These are phyloP conservation scores for Phialemoniopsis sp. DNA, from an alignment of 2,329 filamentous ascomycete species.

Conservation along the genomic window DNA sequence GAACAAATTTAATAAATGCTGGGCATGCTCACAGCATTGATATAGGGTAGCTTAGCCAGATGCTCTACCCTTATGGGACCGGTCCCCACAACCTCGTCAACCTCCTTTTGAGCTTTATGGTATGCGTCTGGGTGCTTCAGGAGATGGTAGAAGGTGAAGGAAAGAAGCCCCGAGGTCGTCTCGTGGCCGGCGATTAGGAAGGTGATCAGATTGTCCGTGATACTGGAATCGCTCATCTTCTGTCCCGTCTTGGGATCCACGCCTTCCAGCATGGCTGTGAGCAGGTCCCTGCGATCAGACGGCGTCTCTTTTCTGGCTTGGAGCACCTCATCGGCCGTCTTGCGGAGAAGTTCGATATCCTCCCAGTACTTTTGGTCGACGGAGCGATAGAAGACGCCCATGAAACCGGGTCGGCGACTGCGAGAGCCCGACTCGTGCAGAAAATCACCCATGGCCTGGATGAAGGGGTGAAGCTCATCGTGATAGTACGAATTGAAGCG, in stretches of 20 bases:
- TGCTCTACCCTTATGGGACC: slow-evolving; percentile 56
- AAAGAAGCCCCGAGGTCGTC: slow-evolving; percentile 64
- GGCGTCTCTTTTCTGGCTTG: slow-evolving; percentile 51
- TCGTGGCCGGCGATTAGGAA: slow-evolving; percentile 70
- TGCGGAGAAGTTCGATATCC: slow-evolving; percentile 51
- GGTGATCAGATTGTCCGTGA: slow-evolving; percentile 68
- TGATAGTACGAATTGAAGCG: slow-evolving; percentile 74
- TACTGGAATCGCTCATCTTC: slow-evolving; percentile 57
- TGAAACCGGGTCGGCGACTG: slow-evolving; percentile 39
- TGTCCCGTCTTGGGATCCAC: slow-evolving; percentile 64
- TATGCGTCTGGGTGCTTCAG: slow-evolving; percentile 58
- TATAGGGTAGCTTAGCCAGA: slow-evolving; percentile 60
- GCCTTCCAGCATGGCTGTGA: slow-evolving; percentile 66
- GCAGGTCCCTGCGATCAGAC: slow-evolving; percentile 57
- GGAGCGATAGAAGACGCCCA: slow-evolving; percentile 43
- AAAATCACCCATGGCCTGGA: slow-evolving; percentile 62
- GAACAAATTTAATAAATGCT: neutral
- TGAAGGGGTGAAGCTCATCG: slow-evolving; percentile 65
- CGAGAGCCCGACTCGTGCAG: slow-evolving; percentile 52
- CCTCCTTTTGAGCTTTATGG: slow-evolving; percentile 60
- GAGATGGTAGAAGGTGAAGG: slow-evolving; percentile 62
- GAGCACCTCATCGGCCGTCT: slow-evolving; percentile 56
- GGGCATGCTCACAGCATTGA: slow-evolving; percentile 43
- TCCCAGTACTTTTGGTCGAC: slow-evolving; percentile 45
- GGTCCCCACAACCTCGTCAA: slow-evolving; percentile 60